phyloP scores from a whole-genome alignment of 345 rosid species.

The Lepidium didymum region DNA sequence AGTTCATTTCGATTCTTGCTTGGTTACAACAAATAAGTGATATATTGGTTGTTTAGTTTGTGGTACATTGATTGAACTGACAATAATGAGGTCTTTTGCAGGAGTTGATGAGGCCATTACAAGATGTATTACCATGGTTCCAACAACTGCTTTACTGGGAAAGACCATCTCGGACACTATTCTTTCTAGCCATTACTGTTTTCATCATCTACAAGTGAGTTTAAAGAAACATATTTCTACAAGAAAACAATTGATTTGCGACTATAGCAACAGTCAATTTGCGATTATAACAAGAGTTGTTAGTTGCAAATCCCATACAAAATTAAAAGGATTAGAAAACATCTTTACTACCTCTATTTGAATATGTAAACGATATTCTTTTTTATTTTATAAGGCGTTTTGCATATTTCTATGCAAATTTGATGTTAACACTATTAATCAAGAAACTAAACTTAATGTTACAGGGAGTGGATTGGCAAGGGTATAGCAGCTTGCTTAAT shows the following conservation, averaged over 20 bases:
- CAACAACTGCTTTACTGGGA: constrained; percentile 52
- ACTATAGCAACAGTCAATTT: too few species aligned
- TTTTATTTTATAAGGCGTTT: too few species aligned
- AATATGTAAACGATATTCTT: too few species aligned
- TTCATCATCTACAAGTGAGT: constrained; percentile 57
- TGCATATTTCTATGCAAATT: too few species aligned
- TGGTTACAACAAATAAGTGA: not conserved
- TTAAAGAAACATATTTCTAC: not conserved
- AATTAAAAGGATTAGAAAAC: too few species aligned
- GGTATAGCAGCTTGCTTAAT: constrained; percentile 51
- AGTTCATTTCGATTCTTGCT: too few species aligned
- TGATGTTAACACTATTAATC: too few species aligned
- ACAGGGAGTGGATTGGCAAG: constrained; percentile 77
- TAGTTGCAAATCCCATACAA: too few species aligned
- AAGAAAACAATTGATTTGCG: too few species aligned
- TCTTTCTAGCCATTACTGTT: constrained; percentile 21
- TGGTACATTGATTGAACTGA: not conserved
- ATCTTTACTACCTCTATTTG: too few species aligned
- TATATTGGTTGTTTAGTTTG: not conserved
- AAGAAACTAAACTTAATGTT: not conserved
- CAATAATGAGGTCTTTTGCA: constrained; percentile 16
- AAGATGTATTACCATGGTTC: constrained; percentile 35
- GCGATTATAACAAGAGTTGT: too few species aligned
- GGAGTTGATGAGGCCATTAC: constrained; percentile 70
- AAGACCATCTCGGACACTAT: constrained; percentile 43